phyloP scores from a whole-genome alignment of 768 basidiomycete genomes.

The Russula dissimulans region DNA sequence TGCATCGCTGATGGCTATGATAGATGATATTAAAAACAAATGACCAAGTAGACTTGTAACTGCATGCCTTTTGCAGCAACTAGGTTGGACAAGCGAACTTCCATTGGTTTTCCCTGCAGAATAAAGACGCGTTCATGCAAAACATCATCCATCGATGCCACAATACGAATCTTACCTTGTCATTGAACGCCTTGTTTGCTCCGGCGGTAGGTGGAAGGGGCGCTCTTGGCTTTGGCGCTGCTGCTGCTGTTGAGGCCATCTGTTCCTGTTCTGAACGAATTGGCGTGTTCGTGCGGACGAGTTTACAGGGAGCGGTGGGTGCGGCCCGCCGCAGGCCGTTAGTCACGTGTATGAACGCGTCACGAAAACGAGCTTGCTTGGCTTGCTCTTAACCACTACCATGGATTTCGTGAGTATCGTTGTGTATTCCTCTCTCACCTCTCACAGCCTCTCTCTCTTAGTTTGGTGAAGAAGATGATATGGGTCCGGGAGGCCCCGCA shows the following conservation, averaged over 20 bases:
- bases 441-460: neutral
- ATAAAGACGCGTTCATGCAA: conserved; percentile 24
- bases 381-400: neutral
- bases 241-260: conserved; percentile 25
- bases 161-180: conserved; percentile 46
- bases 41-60: conserved; percentile 1
- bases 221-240: conserved; percentile 18
- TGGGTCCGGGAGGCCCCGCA: conserved; percentile 39
- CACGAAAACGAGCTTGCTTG: neutral
- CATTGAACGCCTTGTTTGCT: conserved; percentile 55
- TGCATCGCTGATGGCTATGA: conserved; percentile 88
- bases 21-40: conserved; percentile 5
- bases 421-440: neutral
- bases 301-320: neutral
- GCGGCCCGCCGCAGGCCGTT: neutral
- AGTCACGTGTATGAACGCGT: conserved; percentile 17
- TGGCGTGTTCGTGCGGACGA: neutral
- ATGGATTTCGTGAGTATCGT: conserved; percentile 11
- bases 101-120: conserved; percentile 89
- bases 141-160: neutral
- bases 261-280: neutral
- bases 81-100: conserved; percentile 94
- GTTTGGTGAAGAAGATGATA: conserved; percentile 15
- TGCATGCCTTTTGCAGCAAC: conserved; percentile 88
- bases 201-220: conserved; percentile 12